These are phyloP conservation scores for Phanerodontia chrysosporium DNA, from an alignment of 768 basidiomycete species.

Conservation along the genomic window DNA sequence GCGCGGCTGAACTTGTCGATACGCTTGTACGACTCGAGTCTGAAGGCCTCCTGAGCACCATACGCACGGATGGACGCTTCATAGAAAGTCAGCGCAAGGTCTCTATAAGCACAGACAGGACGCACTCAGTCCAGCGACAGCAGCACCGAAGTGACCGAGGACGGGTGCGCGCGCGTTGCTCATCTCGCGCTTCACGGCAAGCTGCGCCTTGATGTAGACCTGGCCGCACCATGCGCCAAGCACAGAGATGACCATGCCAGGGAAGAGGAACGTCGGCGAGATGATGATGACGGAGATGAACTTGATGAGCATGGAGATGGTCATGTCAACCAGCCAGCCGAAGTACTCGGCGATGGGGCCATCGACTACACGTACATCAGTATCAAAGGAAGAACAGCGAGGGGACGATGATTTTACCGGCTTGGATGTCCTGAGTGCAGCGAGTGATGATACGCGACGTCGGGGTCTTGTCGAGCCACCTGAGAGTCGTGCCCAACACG, in stretches of 20 bases:
- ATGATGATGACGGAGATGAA: constrained; percentile 33
- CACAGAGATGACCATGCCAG: constrained; percentile 30
- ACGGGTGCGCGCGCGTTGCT: constrained; percentile 46
- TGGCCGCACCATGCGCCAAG: constrained; percentile 42
- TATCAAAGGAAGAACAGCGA: not conserved
- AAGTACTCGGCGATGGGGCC: constrained; percentile 27
- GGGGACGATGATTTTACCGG: constrained; percentile 15
- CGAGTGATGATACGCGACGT: constrained; percentile 60
- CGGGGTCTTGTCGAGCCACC: constrained; percentile 49
- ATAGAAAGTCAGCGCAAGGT: not conserved
- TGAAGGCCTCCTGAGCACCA: constrained; percentile 43
- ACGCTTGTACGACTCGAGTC: constrained; percentile 36
- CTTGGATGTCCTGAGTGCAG: constrained; percentile 60
- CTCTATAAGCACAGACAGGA: not conserved
- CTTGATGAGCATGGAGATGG: constrained; percentile 31
- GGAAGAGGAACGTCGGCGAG: constrained; percentile 37
- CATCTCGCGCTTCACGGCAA: constrained; percentile 54
- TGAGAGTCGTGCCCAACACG: constrained; percentile 56
- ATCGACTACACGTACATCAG: constrained; percentile 27
- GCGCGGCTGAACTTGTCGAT: constrained; percentile 46
- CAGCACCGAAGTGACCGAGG: constrained; percentile 47
- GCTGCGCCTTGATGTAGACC: constrained; percentile 52
- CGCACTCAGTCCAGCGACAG: constrained; percentile 40
- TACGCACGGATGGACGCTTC: constrained; percentile 51
- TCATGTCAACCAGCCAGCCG: constrained; percentile 26